Evolutionary conservation across 129 eudicot species (phyloP).

Genomic region (Flaveria sonorensis): DNA sequence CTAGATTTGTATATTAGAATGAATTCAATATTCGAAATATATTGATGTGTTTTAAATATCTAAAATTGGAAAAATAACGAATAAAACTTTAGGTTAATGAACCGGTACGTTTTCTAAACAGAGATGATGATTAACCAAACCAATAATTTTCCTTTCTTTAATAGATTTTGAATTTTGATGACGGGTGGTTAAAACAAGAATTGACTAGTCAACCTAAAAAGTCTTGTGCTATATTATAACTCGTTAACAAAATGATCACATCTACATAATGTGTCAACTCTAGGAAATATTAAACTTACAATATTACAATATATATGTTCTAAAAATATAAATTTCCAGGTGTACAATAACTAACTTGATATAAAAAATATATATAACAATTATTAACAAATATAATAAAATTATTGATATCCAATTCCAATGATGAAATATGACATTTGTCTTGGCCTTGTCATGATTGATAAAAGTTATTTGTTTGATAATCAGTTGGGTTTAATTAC

Average conservation of each 20-base stretch:
- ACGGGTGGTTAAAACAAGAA: no score
- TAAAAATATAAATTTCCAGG: neutral
- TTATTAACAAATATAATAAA: neutral
- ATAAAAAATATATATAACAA: neutral
- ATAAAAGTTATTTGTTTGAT: constrained; percentile 28
- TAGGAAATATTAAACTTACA: neutral
- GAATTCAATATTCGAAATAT: no score
- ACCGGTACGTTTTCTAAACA: no score
- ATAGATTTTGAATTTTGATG: no score
- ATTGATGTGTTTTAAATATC: no score
- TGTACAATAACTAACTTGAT: neutral
- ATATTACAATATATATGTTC: neutral
- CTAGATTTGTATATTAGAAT: no score
- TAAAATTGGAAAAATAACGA: no score
- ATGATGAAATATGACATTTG: constrained; percentile 43
- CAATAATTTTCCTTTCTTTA: no score
- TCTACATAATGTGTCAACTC: neutral
- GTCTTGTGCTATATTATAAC: neutral
- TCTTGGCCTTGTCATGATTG: constrained; percentile 42
- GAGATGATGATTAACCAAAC: no score
- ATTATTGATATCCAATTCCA: constrained; percentile 22
- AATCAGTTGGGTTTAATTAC: constrained; percentile 40
- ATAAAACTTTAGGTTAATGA: no score
- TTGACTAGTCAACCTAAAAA: neutral
- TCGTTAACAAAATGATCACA: neutral